A percentile compares a stretch with the other conserved stretches of the same genome.
Conservation (phyloP, 2,329 filamentous ascomycete genomes). For the Ophiocordyceps camponoti-leonardi region DNA sequence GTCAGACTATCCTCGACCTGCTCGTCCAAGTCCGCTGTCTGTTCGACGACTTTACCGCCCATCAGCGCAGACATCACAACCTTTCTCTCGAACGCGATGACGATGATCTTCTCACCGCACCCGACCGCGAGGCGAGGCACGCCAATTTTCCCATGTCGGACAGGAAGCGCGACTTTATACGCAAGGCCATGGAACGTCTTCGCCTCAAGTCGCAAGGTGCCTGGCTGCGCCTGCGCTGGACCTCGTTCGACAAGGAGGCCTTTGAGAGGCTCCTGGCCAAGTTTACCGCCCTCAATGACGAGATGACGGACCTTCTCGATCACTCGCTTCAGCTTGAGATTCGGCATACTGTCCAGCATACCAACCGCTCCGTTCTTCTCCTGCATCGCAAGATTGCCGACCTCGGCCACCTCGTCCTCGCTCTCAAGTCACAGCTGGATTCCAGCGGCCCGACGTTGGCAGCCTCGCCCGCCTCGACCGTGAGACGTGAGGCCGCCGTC, state of each 20-base stretch:
- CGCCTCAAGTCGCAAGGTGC: constrained; percentile 18
- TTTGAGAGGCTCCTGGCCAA: constrained; percentile 26
- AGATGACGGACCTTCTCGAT: constrained; percentile 29
- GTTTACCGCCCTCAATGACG: constrained; percentile 27
- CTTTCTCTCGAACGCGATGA: constrained; percentile 17
- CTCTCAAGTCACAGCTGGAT: constrained; percentile 25
- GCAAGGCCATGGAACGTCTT: constrained; percentile 22
- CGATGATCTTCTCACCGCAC: constrained; percentile 16
- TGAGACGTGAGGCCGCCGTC: constrained; percentile 19
- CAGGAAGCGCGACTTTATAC: constrained; percentile 23
- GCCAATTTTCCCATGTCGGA: constrained; percentile 26
- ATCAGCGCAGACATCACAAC: constrained; percentile 20
- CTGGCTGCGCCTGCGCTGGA: constrained; percentile 22
- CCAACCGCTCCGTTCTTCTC: constrained; percentile 27
- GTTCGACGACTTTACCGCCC: constrained; percentile 26
- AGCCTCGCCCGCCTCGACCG: constrained; percentile 14
- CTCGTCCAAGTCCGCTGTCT: constrained; percentile 28
- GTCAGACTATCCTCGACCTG: constrained; percentile 29
- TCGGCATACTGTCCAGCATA: constrained; percentile 27
- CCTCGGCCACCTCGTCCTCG: constrained; percentile 26
- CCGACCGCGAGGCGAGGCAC: constrained; percentile 24
- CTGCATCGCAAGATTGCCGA: constrained; percentile 28
- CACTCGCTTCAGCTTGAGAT: constrained; percentile 28
- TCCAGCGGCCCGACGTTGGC: constrained; percentile 6
- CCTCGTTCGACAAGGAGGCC: constrained; percentile 25